These are phyloP conservation scores for Psilocybe cubensis DNA, from an alignment of 768 basidiomycete species.

Conservation along the genomic window DNA sequence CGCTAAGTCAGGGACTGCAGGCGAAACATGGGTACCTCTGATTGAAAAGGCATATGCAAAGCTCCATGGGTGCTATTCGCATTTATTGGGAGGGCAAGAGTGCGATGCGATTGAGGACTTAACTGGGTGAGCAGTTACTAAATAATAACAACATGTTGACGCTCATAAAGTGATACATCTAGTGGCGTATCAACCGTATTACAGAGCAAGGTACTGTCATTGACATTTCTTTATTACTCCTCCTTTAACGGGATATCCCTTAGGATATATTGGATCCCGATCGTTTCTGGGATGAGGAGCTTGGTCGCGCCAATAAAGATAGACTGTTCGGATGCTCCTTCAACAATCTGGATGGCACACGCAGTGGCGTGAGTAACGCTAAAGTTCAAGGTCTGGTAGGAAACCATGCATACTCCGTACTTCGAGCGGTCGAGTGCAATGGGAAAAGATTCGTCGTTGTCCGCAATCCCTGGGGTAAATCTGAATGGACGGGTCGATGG, in stretches of 20 bases:
- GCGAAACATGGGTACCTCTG: constrained; percentile 61
- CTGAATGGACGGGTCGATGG: constrained; percentile 55
- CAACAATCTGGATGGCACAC: constrained; percentile 34
- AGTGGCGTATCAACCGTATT: constrained; percentile 50
- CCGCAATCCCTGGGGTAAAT: constrained; percentile 54
- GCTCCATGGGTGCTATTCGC: constrained; percentile 49
- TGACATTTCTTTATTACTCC: neutral
- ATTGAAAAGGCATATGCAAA: constrained; percentile 66
- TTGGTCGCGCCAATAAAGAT: constrained; percentile 51
- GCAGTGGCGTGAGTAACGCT: constrained; percentile 29
- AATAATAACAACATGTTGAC: constrained; percentile 18
- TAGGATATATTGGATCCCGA: constrained; percentile 53
- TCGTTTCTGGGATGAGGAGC: constrained; percentile 58
- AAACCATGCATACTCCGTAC: constrained; percentile 51
- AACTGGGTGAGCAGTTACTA: constrained; percentile 45
- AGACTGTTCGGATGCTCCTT: constrained; percentile 58
- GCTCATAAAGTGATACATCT: neutral
- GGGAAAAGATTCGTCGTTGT: constrained; percentile 49
- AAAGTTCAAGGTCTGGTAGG: constrained; percentile 43
- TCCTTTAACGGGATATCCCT: neutral
- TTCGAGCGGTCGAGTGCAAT: constrained; percentile 45
- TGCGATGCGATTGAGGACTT: constrained; percentile 59
- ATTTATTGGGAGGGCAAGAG: constrained; percentile 37
- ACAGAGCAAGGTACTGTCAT: constrained; percentile 37
- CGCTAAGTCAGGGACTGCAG: constrained; percentile 47